Evolutionary conservation across 148 eudicot genomes (phyloP).

Genomic region (Arbutus unedo): DNA sequence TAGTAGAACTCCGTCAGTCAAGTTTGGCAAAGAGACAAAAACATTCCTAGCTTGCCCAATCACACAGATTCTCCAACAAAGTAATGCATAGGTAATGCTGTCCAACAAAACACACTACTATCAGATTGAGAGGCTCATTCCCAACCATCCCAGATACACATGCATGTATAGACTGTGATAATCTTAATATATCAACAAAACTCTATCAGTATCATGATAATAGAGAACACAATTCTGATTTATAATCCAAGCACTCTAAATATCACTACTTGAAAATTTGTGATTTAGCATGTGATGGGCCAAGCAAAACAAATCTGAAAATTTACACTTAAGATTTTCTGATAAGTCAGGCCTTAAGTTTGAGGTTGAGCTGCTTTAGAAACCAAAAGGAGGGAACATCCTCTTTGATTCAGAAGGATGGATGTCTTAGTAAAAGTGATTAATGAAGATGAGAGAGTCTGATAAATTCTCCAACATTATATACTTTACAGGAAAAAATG

Average conservation of each 20-base stretch:
- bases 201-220: neutral
- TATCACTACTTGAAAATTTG: neutral
- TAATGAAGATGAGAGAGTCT: neutral
- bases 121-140: neutral
- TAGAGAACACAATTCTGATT: neutral
- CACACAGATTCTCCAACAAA: neutral
- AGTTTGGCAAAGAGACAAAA: neutral
- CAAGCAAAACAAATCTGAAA: neutral
- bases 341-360: neutral
- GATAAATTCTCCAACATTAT: neutral
- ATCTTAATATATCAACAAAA: neutral
- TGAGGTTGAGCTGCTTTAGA: neutral
- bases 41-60: neutral
- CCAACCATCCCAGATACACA: neutral
- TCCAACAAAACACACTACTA: neutral
- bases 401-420: neutral
- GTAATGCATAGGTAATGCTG: neutral
- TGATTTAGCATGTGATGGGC: neutral
- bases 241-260: neutral
- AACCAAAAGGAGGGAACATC: neutral
- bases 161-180: neutral
- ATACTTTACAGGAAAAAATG: neutral
- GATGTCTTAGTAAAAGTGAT: neutral
- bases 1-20: neutral
- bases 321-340: neutral